These are phyloP conservation scores for Auxenochlorella pyrenoidosa DNA, from an alignment of 139 green algal species.

Conservation along the genomic window DNA sequence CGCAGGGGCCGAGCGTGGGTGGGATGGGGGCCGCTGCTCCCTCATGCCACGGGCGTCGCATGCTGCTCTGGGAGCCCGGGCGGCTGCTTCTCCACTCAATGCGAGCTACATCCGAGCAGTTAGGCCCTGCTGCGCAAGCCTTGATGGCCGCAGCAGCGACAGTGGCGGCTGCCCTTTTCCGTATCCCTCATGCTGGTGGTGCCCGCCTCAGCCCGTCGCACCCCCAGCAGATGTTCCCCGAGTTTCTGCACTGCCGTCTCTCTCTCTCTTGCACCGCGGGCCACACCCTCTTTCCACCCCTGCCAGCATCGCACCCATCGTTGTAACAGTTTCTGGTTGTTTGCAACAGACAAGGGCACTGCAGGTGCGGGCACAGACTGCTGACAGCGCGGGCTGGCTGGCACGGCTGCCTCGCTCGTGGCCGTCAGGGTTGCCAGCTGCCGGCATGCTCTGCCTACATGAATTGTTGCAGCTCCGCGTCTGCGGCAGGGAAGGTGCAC, in stretches of 20 bases:
- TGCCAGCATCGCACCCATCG: neutral
- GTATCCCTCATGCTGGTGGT: too few relatives aligned
- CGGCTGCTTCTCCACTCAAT: too few relatives aligned
- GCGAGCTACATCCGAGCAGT: too few relatives aligned
- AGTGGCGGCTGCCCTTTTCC: too few relatives aligned
- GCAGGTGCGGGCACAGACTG: neutral
- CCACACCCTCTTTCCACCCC: neutral
- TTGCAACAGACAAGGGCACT: neutral
- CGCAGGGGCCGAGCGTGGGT: too few relatives aligned
- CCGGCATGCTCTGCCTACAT: neutral
- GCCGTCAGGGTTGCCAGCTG: neutral
- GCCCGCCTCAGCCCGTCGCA: too few relatives aligned
- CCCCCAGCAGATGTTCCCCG: too few relatives aligned
- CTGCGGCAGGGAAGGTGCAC: constrained; percentile 30
- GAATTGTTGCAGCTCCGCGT: constrained; percentile 85
- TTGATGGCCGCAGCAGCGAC: neutral
- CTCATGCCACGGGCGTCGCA: too few relatives aligned
- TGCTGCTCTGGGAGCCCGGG: too few relatives aligned
- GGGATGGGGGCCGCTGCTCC: too few relatives aligned
- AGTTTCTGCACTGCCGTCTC: neutral
- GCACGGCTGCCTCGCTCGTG: neutral
- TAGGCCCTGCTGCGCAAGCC: neutral
- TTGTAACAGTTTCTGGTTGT: neutral
- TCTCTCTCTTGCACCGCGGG: neutral
- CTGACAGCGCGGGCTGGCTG: neutral